Evolutionary conservation across 1,139 yeast genomes (phyloP).

Genomic region (Suhomyces kunorum): DNA sequence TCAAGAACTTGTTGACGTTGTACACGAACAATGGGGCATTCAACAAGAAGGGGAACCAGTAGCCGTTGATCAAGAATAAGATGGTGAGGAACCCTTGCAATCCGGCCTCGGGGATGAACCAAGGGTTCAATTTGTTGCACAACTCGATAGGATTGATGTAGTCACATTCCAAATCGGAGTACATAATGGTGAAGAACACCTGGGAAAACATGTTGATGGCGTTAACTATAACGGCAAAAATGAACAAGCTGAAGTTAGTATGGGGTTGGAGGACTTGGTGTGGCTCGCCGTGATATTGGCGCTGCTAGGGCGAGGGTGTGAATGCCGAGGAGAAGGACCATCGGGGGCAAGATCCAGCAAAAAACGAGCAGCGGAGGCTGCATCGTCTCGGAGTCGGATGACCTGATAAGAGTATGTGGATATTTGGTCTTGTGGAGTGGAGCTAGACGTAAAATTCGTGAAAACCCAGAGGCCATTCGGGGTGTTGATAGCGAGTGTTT

Average conservation of each 20-base stretch:
- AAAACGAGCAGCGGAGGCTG: too few relatives aligned
- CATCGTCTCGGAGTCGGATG: too few relatives aligned
- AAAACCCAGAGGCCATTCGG: too few relatives aligned
- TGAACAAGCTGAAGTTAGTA: slow-evolving; percentile 56
- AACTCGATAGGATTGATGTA: slow-evolving; percentile 96
- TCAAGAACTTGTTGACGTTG: slow-evolving; percentile 71
- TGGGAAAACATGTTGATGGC: slow-evolving; percentile 86
- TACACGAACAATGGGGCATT: slow-evolving; percentile 85
- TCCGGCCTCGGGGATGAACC: slow-evolving; percentile 88
- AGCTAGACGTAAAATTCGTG: too few relatives aligned
- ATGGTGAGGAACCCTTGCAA: slow-evolving; percentile 74
- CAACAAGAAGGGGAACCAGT: slow-evolving; percentile 87
- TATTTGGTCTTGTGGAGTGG: too few relatives aligned
- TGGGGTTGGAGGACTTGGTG: neutral
- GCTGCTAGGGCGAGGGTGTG: neutral
- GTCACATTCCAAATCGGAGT: slow-evolving; percentile 91
- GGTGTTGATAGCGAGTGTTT: too few relatives aligned
- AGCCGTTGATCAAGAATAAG: slow-evolving; percentile 81
- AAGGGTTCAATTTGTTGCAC: slow-evolving; percentile 87
- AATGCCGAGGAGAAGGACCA: neutral
- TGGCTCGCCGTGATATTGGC: too few relatives aligned
- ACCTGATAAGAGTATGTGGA: too few relatives aligned
- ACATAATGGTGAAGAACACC: slow-evolving; percentile 90
- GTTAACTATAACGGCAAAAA: slow-evolving; percentile 81
- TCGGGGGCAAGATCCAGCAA: neutral